These are phyloP conservation scores for Lepiota brunneoincarnata DNA, from an alignment of 768 basidiomycete species.

Conservation along the genomic window DNA sequence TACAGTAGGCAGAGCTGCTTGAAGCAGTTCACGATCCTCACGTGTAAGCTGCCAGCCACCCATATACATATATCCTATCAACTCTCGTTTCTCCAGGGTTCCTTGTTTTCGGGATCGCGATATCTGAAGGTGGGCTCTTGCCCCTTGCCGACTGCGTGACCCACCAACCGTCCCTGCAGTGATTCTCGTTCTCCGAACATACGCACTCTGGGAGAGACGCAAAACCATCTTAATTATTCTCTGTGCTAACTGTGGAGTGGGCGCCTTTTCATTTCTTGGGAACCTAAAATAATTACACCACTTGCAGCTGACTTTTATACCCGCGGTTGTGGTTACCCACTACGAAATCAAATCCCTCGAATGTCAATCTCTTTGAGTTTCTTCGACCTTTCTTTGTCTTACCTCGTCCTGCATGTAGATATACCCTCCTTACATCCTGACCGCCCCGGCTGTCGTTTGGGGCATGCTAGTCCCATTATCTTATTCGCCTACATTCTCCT, in stretches of 20 bases:
- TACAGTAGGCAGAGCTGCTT: constrained; percentile 20
- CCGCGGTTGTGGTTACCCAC: constrained; percentile 27
- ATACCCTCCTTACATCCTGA: constrained; percentile 14
- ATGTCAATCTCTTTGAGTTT: constrained; percentile 22
- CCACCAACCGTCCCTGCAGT: constrained; percentile 16
- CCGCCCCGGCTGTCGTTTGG: constrained; percentile 29
- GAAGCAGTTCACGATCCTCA: constrained; percentile 25
- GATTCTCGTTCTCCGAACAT: constrained; percentile 41
- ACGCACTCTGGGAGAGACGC: constrained; percentile 41
- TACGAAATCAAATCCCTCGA: constrained; percentile 31
- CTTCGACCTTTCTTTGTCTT: background rate
- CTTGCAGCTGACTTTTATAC: constrained; percentile 28
- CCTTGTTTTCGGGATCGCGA: constrained; percentile 32
- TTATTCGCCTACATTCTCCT: constrained; percentile 36
- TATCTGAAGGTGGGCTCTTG: constrained; percentile 31
- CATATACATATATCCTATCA: background rate
- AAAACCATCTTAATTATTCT: constrained; percentile 30
- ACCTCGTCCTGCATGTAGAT: constrained; percentile 7
- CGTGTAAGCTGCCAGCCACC: constrained; percentile 21
- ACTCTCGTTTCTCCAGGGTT: constrained; percentile 20
- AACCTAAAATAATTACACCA: background rate
- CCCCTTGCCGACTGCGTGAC: background rate
- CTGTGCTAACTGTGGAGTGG: constrained; percentile 20
- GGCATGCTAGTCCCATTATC: constrained; percentile 32
- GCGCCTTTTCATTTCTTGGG: background rate